Base-by-base conservation (phyloP, 805 yeast species). In the Myxozyma lipomycoides region DNA sequence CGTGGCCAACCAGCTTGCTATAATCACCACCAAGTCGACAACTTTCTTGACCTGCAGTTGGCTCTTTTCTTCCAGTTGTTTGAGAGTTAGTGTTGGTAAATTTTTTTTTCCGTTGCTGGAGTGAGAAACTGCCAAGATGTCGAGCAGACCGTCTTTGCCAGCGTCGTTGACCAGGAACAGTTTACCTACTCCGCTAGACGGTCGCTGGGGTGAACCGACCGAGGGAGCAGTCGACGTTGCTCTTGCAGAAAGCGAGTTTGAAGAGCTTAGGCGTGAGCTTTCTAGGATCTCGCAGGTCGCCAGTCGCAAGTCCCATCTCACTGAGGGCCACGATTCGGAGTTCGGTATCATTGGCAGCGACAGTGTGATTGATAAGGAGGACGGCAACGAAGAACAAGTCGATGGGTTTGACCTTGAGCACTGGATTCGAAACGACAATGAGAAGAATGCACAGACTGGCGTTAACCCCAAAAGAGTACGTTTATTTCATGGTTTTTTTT, bases 221-320 rank as follows among this genome's bases (percentile, higher is more conserved):
- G 45, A 35, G 26, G 57, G 54, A 22, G 43, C 44, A 30, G 58
- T 54, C n/a, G 52, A 46, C 45, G 46, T 54, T 34, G 47, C 41
- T 26, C 25, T 28, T 12, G 56, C 58, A 7, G 40, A 43, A 21
- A 43, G 43, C 23, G 58, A 51, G 35, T 54, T 54, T 34, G 43
- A 50, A 35, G 58, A 54, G 17, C 52, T 54, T 26, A 36, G 52
- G 17, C 46, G 58, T n/a, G 52, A 54, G 41, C 50, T 54, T 30
- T 51, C 58, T 22, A 48, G 50, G 26, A 32, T 48, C 22, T 52
- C 56, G 15, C 32, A 36, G 18, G 17, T 26, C 18, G 23, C 49
- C 28, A 37, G 22, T 24, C 18, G 26, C 45, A 23, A 39, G 21
- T 30, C 43, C 32, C 24, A 12, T 38, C 10, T 18, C 19, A 40